phyloP scores from a whole-genome alignment of 805 yeast species.

The Wickerhamomyces pijperi region DNA sequence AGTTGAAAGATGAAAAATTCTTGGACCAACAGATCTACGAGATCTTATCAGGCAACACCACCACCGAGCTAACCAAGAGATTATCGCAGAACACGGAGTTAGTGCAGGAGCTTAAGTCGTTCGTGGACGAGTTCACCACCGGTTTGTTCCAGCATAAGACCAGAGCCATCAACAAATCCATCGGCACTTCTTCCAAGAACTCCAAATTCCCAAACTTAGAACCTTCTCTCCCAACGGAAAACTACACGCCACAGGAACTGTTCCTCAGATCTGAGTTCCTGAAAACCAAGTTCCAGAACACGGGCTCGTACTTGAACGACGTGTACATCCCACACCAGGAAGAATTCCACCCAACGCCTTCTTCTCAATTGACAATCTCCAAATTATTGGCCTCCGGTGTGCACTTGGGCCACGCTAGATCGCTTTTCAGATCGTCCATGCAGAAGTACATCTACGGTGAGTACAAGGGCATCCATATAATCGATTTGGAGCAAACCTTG shows the following conservation, averaged over 20 bases:
- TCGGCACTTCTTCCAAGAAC: not conserved
- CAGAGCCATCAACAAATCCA: conserved; percentile 1
- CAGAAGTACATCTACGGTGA: conserved; percentile 83
- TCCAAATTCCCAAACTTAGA: conserved; percentile 47
- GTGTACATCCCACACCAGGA: conserved; percentile 66
- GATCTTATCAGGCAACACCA: conserved; percentile 14
- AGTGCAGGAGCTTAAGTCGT: conserved; percentile 10
- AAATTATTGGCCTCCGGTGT: conserved; percentile 84
- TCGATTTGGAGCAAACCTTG: conserved; percentile 80
- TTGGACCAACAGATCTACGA: conserved; percentile 13
- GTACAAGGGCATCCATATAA: conserved; percentile 83
- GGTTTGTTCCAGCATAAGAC: conserved; percentile 10
- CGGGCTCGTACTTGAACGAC: conserved; percentile 54
- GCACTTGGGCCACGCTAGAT: conserved; percentile 85
- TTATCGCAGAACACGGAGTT: conserved; percentile 12
- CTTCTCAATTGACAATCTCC: conserved; percentile 51
- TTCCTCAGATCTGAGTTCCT: conserved; percentile 64
- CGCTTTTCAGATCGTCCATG: conserved; percentile 67
- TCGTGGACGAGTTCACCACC: conserved; percentile 13
- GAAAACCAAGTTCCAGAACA: conserved; percentile 35
- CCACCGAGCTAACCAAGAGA: conserved; percentile 7
- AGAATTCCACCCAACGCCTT: conserved; percentile 43
- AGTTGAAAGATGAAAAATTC: conserved; percentile 7
- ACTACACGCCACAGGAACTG: conserved; percentile 71
- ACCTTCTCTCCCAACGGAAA: conserved; percentile 47